A percentile compares a stretch with the other conserved stretches of the same genome.
These are phyloP conservation scores for Epipyxis sp. DNA, from an alignment of 108 stramenopile species.

Conservation along the genomic window DNA sequence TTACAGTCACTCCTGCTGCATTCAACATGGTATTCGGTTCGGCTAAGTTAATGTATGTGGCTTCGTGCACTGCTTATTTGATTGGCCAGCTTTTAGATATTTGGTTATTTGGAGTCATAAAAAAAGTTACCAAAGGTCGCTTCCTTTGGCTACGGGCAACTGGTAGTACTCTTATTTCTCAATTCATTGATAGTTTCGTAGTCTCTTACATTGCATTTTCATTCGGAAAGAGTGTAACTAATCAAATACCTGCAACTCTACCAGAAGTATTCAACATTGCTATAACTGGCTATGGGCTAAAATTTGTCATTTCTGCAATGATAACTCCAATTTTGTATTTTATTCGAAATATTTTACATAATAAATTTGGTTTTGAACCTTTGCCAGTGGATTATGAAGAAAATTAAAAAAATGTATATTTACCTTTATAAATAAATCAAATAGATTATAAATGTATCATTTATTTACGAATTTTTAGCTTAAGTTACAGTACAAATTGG, in stretches of 20 bases:
- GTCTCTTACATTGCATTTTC: slow-evolving; percentile 23
- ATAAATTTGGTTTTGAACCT: slow-evolving; percentile 10
- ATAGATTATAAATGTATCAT: too few relatives aligned
- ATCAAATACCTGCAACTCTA: slow-evolving; percentile 16
- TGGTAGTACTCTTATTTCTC: slow-evolving; percentile 19
- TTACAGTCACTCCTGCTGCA: background rate
- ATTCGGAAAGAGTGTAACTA: slow-evolving; percentile 10
- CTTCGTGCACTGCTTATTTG: background rate
- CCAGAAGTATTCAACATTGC: slow-evolving; percentile 8
- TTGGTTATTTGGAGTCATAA: slow-evolving; percentile 18
- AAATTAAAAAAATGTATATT: background rate
- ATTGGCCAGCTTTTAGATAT: slow-evolving; percentile 16
- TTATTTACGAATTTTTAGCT: too few relatives aligned
- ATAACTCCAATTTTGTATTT: slow-evolving; percentile 2
- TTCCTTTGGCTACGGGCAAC: slow-evolving; percentile 17
- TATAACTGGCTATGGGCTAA: slow-evolving; percentile 21
- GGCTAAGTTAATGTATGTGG: slow-evolving; percentile 22
- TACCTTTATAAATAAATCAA: background rate
- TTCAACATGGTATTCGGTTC: slow-evolving; percentile 21
- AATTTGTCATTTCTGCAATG: background rate
- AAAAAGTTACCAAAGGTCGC: background rate
- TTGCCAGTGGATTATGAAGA: slow-evolving; percentile 9
- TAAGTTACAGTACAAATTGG: too few relatives aligned
- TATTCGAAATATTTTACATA: background rate
- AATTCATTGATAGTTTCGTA: slow-evolving; percentile 15